phyloP scores from a whole-genome alignment of 176 grass and related monocot genomes.

The Hordeum marinum region DNA sequence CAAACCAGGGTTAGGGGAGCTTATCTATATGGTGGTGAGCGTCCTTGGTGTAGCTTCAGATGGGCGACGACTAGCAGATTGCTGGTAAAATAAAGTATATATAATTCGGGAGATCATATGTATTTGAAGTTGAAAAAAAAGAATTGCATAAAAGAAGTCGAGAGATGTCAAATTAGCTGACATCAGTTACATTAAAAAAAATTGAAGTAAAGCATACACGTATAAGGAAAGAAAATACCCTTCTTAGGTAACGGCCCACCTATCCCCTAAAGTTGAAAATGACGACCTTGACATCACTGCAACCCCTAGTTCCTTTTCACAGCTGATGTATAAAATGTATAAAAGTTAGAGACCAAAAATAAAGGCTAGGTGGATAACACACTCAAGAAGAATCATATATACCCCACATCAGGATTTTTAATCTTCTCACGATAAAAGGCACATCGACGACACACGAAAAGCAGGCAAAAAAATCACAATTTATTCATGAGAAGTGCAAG shows the following conservation, averaged over 20 bases:
- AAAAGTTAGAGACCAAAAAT: slow-evolving; percentile 14
- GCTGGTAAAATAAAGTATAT: too few species aligned
- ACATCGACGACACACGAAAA: slow-evolving; percentile 91
- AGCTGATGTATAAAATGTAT: slow-evolving; percentile 48
- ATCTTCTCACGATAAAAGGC: slow-evolving; percentile 73
- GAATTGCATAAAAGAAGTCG: too few species aligned
- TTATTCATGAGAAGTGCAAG: slow-evolving; percentile 1
- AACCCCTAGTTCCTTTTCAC: slow-evolving; percentile 73
- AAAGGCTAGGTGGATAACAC: background rate
- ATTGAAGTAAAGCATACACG: background rate
- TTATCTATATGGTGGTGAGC: too few species aligned
- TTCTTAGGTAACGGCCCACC: slow-evolving; percentile 32
- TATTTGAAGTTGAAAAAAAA: too few species aligned
- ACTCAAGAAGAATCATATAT: background rate
- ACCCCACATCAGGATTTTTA: slow-evolving; percentile 79
- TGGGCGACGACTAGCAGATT: too few species aligned
- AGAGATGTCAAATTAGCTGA: background rate
- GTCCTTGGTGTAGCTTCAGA: too few species aligned
- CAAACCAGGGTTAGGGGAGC: too few species aligned
- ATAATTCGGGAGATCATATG: too few species aligned
- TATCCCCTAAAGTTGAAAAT: slow-evolving; percentile 98
- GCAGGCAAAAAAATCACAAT: slow-evolving; percentile 52
- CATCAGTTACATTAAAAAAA: background rate
- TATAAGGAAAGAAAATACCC: background rate
- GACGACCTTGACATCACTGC: slow-evolving; percentile 73